phyloP scores from a whole-genome alignment of 2,329 filamentous ascomycete species.

The Aureobasidium vineae region DNA sequence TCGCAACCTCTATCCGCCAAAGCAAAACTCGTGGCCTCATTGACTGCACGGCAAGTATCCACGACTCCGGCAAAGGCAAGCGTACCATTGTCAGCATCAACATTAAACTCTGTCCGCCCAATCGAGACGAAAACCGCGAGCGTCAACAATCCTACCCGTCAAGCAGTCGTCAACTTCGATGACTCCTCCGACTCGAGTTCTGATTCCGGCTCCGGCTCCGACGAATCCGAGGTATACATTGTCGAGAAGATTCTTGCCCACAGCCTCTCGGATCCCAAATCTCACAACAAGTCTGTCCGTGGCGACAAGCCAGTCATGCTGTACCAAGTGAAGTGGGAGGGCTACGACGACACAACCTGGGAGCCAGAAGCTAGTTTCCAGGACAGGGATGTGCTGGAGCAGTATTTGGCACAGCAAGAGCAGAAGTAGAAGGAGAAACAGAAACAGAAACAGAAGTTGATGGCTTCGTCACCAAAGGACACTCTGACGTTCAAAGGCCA shows the following conservation, averaged over 20 bases:
- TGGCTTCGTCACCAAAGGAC: neutral
- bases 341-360: conserved; percentile 37
- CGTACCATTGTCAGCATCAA: neutral
- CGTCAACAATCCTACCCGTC: neutral
- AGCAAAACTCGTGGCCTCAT: neutral
- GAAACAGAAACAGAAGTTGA: neutral
- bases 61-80: neutral
- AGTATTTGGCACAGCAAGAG: conserved; percentile 30
- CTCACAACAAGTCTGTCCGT: conserved; percentile 31
- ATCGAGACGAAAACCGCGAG: neutral
- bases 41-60: neutral
- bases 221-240: conserved; percentile 27
- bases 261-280: conserved; percentile 35
- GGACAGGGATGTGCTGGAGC: conserved; percentile 33
- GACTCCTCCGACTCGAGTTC: conserved; percentile 22
- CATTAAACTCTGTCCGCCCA: neutral
- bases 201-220: conserved; percentile 5
- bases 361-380: conserved; percentile 38
- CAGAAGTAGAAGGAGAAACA: neutral
- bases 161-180: conserved; percentile 21
- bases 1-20: neutral
- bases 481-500: neutral
- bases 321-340: conserved; percentile 39
- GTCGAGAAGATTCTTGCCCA: conserved; percentile 37
- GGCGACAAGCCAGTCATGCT: conserved; percentile 35